phyloP scores from a whole-genome alignment of 352 stramenopile genomes.

The Pythium dissimile region DNA sequence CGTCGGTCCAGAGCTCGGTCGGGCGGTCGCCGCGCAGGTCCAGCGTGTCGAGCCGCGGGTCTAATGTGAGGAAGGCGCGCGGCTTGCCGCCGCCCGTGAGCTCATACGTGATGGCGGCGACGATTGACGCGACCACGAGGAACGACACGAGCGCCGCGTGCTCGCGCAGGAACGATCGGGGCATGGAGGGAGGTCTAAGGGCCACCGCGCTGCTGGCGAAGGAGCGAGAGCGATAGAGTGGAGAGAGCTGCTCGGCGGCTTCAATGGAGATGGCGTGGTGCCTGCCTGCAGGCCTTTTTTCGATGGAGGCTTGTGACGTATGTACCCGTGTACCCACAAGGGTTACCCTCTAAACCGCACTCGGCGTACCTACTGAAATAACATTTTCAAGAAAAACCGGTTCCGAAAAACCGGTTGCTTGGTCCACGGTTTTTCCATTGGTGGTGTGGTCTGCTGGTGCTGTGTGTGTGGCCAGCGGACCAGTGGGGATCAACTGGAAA shows the following conservation, averaged over 20 bases:
- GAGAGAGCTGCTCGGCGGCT: too few species aligned
- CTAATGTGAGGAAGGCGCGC: slow-evolving; percentile 31
- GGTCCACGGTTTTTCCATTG: slow-evolving; percentile 1
- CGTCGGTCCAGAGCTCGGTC: slow-evolving; percentile 37
- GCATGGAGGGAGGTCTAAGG: slow-evolving; percentile 9
- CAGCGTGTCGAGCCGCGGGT: slow-evolving; percentile 39
- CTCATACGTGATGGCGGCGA: slow-evolving; percentile 57
- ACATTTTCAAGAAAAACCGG: background rate
- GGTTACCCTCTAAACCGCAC: too few species aligned
- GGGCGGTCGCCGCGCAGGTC: slow-evolving; percentile 35
- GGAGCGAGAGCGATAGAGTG: background rate
- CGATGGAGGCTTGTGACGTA: too few species aligned
- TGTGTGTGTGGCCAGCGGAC: slow-evolving; percentile 22
- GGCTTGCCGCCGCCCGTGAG: slow-evolving; percentile 45
- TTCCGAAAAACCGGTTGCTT: background rate
- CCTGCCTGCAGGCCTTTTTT: too few species aligned
- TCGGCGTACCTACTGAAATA: too few species aligned
- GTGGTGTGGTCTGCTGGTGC: slow-evolving; percentile 8
- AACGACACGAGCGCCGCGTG: slow-evolving; percentile 41
- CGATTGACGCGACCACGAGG: slow-evolving; percentile 34
- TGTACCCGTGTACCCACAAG: too few species aligned
- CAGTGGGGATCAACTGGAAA: slow-evolving; percentile 8
- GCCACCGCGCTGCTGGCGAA: too few species aligned
- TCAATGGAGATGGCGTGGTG: too few species aligned
- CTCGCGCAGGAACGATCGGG: slow-evolving; percentile 19